These are phyloP conservation scores for Diplodia corticola DNA, from an alignment of 2,329 filamentous ascomycete species.

Conservation along the genomic window DNA sequence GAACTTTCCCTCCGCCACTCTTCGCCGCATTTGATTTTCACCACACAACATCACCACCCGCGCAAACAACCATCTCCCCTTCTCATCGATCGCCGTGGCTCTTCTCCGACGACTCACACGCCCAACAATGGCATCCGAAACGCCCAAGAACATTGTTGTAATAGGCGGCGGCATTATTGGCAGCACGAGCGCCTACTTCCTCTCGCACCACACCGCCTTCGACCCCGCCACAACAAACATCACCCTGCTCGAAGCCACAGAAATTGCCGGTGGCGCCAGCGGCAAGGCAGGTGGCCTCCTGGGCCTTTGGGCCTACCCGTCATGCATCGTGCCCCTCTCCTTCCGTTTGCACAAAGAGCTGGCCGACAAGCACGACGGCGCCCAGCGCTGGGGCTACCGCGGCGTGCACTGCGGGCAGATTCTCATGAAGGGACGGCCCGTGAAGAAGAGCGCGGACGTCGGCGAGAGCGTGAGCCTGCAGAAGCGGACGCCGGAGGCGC, in stretches of 20 bases:
- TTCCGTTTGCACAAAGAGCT: constrained; percentile 82
- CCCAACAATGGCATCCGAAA: constrained; percentile 11
- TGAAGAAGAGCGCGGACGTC: constrained; percentile 30
- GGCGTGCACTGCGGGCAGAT: constrained; percentile 71
- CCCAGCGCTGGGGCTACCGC: constrained; percentile 82
- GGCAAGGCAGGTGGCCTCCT: constrained; percentile 93
- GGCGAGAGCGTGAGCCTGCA: constrained; percentile 53
- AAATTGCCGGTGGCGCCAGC: constrained; percentile 86
- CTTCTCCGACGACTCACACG: background rate
- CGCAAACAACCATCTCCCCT: too few species aligned
- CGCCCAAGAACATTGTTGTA: constrained; percentile 24
- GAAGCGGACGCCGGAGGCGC: constrained; percentile 55
- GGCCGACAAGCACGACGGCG: constrained; percentile 78
- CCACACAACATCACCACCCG: background rate
- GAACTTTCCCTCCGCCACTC: constrained; percentile 12
- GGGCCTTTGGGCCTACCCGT: constrained; percentile 88
- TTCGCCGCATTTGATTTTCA: background rate
- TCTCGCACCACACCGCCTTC: constrained; percentile 82
- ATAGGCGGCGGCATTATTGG: constrained; percentile 80
- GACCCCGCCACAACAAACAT: constrained; percentile 73
- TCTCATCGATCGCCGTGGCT: constrained; percentile 9
- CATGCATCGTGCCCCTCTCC: constrained; percentile 78
- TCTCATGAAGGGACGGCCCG: constrained; percentile 51
- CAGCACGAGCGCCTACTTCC: constrained; percentile 84
- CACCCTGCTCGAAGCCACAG: constrained; percentile 81